A percentile compares a stretch with the other conserved stretches of the same genome.
Evolutionary conservation across 2,329 filamentous ascomycete species (phyloP).

Genomic region (Teratosphaeriaceae sp.): DNA sequence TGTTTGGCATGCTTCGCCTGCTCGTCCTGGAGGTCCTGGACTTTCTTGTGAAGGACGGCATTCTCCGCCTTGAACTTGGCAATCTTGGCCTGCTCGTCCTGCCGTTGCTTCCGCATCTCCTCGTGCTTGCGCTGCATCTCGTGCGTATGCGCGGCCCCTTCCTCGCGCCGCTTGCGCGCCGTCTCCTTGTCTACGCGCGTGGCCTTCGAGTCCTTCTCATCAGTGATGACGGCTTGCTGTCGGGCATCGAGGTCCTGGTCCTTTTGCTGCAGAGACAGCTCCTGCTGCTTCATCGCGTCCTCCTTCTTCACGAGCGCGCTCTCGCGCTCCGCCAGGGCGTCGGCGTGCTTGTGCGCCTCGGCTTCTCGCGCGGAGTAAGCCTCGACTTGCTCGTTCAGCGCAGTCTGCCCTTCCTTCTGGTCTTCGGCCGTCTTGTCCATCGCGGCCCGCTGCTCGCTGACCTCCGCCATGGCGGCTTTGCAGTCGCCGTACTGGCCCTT

Average conservation of each 20-base stretch:
- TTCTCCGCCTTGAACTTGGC: constrained; percentile 4
- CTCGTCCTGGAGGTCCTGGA: neutral
- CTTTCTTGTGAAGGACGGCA: neutral
- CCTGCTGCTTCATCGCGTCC: constrained; percentile 3
- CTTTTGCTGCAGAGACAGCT: constrained; percentile 7
- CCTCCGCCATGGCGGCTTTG: neutral
- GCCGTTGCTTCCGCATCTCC: constrained; percentile 3
- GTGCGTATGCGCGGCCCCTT: constrained; percentile 1
- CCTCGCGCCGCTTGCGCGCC: constrained; percentile 1
- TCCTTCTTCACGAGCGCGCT: constrained; percentile 2
- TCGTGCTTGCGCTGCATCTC: constrained; percentile 9
- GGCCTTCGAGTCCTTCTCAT: constrained; percentile 6
- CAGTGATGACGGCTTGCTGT: constrained; percentile 6
- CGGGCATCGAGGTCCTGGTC: constrained; percentile 3
- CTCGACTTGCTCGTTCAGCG: constrained; percentile 3
- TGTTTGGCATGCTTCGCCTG: neutral
- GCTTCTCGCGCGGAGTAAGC: constrained; percentile 1
- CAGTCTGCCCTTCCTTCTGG: constrained; percentile 1
- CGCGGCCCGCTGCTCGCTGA: neutral
- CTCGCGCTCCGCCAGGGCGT: constrained; percentile 2
- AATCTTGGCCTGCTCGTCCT: constrained; percentile 4
- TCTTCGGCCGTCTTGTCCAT: constrained; percentile 3
- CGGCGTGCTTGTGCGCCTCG: constrained; percentile 1
- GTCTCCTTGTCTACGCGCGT: constrained; percentile 1
- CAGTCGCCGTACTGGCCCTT: constrained; percentile 2